Evolutionary conservation across 148 eudicot species (phyloP).

Genomic region (Selenicereus undatus): DNA sequence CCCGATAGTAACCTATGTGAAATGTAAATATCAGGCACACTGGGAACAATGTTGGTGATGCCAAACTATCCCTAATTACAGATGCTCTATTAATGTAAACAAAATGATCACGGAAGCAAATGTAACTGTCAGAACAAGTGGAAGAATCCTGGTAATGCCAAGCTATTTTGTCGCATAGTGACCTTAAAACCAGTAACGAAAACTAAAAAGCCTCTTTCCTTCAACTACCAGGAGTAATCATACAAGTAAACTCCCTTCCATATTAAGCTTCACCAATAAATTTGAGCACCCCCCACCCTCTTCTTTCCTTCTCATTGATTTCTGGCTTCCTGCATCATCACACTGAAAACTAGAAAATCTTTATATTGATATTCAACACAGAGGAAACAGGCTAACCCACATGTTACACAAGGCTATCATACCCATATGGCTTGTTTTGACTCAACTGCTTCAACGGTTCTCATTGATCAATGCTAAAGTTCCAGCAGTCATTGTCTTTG

Average conservation of each 20-base stretch:
- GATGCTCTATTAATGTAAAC: background rate
- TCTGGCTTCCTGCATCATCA: conserved; percentile 6
- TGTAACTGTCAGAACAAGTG: background rate
- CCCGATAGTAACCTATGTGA: background rate
- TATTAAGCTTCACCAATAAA: conserved; percentile 16
- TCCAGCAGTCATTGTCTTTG: conserved; percentile 50
- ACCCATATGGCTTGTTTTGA: conserved; percentile 23
- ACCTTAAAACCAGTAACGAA: background rate
- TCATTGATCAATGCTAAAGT: conserved; percentile 32
- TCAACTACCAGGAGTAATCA: conserved; percentile 12
- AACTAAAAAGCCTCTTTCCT: background rate
- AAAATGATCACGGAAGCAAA: background rate
- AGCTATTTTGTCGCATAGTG: background rate
- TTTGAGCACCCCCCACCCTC: background rate
- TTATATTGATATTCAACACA: background rate
- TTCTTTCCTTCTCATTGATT: background rate
- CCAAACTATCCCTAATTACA: background rate
- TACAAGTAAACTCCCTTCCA: conserved; percentile 1
- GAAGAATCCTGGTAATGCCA: background rate
- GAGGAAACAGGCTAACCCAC: conserved; percentile 1
- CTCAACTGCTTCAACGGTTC: conserved; percentile 25
- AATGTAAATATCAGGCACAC: background rate
- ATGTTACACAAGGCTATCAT: conserved; percentile 21
- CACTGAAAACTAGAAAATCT: conserved; percentile 1
- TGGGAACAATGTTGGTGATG: background rate